Conservation (phyloP, 148 eudicot genomes). For the Simmondsia chinensis region DNA sequence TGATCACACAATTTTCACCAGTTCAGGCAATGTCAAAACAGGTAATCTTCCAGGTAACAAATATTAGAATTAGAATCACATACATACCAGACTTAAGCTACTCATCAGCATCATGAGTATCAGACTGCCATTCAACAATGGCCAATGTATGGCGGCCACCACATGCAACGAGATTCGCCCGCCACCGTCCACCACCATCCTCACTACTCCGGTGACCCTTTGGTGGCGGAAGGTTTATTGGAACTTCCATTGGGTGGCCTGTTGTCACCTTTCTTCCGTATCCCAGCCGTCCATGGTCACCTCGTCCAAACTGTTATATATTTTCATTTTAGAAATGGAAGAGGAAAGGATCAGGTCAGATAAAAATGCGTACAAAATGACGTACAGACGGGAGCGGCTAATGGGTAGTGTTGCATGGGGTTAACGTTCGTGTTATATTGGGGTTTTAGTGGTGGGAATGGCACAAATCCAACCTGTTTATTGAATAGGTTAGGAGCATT, state of each 20-base stretch:
- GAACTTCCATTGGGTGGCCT: conserved; percentile 86
- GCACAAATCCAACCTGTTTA: too few species aligned
- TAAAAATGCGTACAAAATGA: neutral
- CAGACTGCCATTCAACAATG: conserved; percentile 49
- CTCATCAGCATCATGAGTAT: conserved; percentile 21
- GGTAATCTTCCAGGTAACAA: too few species aligned
- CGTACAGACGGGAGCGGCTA: too few species aligned
- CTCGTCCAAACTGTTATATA: conserved; percentile 94
- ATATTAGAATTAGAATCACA: too few species aligned
- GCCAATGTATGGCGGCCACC: conserved; percentile 97
- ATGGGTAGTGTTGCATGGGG: too few species aligned
- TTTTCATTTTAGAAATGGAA: too few species aligned
- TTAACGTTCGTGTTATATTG: too few species aligned
- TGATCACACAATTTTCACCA: too few species aligned
- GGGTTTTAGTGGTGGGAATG: too few species aligned
- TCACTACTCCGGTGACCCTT: conserved; percentile 19
- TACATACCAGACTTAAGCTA: too few species aligned
- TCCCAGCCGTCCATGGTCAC: conserved; percentile 98
- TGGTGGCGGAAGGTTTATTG: conserved; percentile 65
- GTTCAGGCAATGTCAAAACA: too few species aligned
- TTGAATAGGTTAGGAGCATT: too few species aligned
- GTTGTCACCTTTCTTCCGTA: conserved; percentile 80
- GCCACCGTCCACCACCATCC: conserved; percentile 50
- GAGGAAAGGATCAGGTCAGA: neutral
- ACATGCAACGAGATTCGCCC: conserved; percentile 75